Evolutionary conservation across 75 land plant genomes (phyloP).

Genomic region (Cunninghamia lanceolata): DNA sequence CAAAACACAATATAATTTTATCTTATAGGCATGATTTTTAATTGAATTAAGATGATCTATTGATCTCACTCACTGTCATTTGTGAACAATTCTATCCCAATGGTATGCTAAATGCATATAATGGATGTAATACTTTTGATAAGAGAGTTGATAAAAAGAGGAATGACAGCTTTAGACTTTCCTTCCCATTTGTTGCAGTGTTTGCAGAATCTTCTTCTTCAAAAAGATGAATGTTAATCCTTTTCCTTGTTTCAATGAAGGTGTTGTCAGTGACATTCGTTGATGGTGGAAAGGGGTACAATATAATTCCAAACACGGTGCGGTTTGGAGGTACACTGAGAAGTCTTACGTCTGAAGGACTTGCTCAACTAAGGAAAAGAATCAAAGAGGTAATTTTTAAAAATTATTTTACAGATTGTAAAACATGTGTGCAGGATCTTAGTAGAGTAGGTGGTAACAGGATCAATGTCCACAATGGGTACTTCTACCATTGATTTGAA

Average conservation of each 20-base stretch:
- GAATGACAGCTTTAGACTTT: too few relatives aligned
- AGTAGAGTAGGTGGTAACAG: not conserved
- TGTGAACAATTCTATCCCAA: too few relatives aligned
- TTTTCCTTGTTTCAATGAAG: conserved; percentile 19
- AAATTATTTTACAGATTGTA: not conserved
- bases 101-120: too few relatives aligned
- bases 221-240: not conserved
- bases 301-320: conserved; percentile 55
- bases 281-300: conserved; percentile 40
- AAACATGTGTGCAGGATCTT: not conserved
- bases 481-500: not conserved
- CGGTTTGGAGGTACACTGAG: conserved; percentile 75
- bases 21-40: too few relatives aligned
- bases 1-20: too few relatives aligned
- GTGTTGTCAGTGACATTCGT: conserved; percentile 72
- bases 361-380: conserved; percentile 42
- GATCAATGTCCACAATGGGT: not conserved
- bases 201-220: too few relatives aligned
- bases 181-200: too few relatives aligned
- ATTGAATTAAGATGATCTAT: too few relatives aligned
- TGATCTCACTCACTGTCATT: too few relatives aligned
- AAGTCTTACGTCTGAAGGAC: conserved; percentile 51
- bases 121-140: too few relatives aligned
- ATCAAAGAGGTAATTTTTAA: conserved; percentile 48
- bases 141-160: not conserved